These are phyloP conservation scores for Rhizopus sp. DNA, from an alignment of 371 early-diverging fungal genomes.

Conservation along the genomic window DNA sequence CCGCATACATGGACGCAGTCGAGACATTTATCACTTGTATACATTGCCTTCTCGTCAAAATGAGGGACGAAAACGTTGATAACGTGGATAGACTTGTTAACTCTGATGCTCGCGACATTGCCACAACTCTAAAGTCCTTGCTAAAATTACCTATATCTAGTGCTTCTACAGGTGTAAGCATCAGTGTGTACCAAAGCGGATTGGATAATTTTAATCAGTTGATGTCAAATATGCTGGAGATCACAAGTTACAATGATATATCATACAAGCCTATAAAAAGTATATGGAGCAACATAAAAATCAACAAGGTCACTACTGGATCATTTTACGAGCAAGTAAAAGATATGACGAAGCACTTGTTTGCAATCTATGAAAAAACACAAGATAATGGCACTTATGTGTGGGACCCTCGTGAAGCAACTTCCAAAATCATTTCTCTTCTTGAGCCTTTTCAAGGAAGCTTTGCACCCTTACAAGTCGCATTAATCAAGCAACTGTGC, in stretches of 20 bases:
- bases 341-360: background rate
- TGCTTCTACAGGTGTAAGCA: background rate
- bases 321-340: slow-evolving; percentile 52
- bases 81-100: background rate
- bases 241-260: background rate
- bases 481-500: background rate
- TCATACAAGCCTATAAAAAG: background rate
- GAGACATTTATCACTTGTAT: background rate
- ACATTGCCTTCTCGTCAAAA: background rate
- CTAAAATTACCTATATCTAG: background rate
- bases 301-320: slow-evolving; percentile 42
- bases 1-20: background rate
- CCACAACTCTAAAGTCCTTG: background rate
- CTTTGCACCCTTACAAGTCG: slow-evolving; percentile 1
- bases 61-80: background rate
- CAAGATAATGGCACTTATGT: background rate
- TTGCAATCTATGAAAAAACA: background rate
- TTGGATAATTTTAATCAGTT: background rate
- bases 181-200: background rate
- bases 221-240: background rate
- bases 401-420: background rate
- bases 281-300: background rate
- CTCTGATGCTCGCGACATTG: background rate
- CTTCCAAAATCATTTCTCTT: background rate
- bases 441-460: slow-evolving; percentile 1